These are phyloP conservation scores for Nicotiana noctiflora DNA, from an alignment of 257 asterid genomes.

Conservation along the genomic window DNA sequence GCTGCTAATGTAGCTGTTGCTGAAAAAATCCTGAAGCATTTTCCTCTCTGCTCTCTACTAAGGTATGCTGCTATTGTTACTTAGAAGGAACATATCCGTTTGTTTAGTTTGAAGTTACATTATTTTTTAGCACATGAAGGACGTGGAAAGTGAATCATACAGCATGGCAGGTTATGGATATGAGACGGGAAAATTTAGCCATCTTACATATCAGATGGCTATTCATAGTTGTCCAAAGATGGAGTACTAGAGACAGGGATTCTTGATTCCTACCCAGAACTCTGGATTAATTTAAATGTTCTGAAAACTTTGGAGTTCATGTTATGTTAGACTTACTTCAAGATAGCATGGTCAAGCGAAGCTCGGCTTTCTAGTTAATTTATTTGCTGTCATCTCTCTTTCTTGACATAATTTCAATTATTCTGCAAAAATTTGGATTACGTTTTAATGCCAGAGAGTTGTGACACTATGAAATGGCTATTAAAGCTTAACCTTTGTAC, in stretches of 20 bases:
- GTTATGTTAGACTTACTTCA: neutral
- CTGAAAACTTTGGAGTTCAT: neutral
- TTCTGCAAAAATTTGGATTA: too few species aligned
- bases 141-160: neutral
- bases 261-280: neutral
- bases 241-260: neutral
- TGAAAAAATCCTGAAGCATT: too few species aligned
- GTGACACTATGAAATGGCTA: too few species aligned
- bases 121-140: neutral
- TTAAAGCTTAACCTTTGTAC: too few species aligned
- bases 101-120: neutral
- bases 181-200: neutral
- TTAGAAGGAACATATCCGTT: slow-evolving; percentile 6
- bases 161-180: neutral
- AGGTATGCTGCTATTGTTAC: slow-evolving; percentile 45
- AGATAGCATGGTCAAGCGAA: neutral
- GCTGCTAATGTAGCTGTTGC: too few species aligned
- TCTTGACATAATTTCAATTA: too few species aligned
- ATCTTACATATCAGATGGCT: neutral
- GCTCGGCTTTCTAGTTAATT: too few species aligned
- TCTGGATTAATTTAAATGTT: neutral
- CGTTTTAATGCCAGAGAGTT: too few species aligned
- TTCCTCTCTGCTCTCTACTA: slow-evolving; percentile 60
- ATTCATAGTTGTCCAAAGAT: neutral
- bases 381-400: too few species aligned